These are phyloP conservation scores for Curvularia sp. DNA, from an alignment of 2,329 filamentous ascomycete genomes.

Conservation along the genomic window DNA sequence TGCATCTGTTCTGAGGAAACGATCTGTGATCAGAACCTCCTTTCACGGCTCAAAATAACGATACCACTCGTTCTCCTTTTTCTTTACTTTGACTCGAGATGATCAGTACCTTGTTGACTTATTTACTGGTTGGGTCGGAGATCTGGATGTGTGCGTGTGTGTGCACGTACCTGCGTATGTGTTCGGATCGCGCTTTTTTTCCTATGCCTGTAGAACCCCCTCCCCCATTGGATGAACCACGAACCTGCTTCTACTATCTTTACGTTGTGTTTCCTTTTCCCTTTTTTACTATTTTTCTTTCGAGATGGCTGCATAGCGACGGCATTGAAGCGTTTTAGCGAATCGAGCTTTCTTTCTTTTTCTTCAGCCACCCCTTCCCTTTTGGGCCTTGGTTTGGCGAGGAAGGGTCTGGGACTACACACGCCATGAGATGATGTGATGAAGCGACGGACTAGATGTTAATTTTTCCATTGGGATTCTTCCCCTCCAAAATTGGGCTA, in stretches of 20 bases:
- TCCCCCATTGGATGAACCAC: not conserved
- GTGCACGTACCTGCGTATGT: not conserved
- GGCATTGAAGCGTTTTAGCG: conserved; percentile 48
- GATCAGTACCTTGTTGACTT: not conserved
- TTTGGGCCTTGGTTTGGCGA: conserved; percentile 5
- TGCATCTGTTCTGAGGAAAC: conserved; percentile 2
- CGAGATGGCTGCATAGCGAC: conserved; percentile 46
- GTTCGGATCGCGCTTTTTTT: not conserved
- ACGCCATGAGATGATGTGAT: not conserved
- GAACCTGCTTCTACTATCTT: not conserved
- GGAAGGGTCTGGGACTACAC: not conserved
- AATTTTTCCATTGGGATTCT: not conserved
- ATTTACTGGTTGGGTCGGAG: not conserved
- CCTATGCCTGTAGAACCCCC: not conserved
- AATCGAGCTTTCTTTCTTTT: conserved; percentile 18
- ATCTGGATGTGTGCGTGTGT: not conserved
- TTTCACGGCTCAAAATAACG: conserved; percentile 1
- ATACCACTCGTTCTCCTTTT: not conserved
- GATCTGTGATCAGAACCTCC: not conserved
- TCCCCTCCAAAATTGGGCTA: not conserved
- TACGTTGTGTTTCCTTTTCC: not conserved
- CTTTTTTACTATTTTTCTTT: conserved; percentile 9
- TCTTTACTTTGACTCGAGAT: not conserved
- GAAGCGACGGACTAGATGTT: not conserved
- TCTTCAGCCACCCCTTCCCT: not conserved